phyloP scores from a whole-genome alignment of 306 rosid species.

The Cicer chorassanicum region DNA sequence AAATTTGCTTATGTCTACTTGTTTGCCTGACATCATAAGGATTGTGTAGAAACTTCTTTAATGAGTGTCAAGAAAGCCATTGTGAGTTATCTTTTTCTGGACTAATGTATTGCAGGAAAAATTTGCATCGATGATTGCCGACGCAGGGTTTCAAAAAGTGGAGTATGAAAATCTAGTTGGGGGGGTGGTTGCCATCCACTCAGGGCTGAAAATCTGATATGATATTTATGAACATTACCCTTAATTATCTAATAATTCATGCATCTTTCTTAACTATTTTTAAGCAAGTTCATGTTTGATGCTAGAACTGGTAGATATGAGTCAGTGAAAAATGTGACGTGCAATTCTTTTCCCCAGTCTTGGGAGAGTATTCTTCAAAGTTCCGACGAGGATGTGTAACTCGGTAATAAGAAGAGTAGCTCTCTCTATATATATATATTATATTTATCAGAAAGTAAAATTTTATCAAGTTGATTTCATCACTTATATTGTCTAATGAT shows the following conservation, averaged over 20 bases:
- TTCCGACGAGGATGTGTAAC: neutral
- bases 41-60: slow-evolving; percentile 26
- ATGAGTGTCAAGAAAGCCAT: slow-evolving; percentile 21
- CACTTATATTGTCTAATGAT: neutral
- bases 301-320: slow-evolving; percentile 21
- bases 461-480: slow-evolving; percentile 15
- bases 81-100: slow-evolving; percentile 16
- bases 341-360: slow-evolving; percentile 29
- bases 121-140: slow-evolving; percentile 84
- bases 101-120: slow-evolving; percentile 62
- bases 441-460: neutral
- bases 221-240: slow-evolving; percentile 2
- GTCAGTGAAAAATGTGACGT: slow-evolving; percentile 19
- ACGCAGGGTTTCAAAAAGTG: slow-evolving; percentile 88
- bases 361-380: neutral
- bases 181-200: slow-evolving; percentile 93
- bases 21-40: slow-evolving; percentile 20
- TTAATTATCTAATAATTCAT: slow-evolving; percentile 31
- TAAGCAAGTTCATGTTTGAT: slow-evolving; percentile 24
- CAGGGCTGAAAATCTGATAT: slow-evolving; percentile 72
- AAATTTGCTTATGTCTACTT: slow-evolving; percentile 26
- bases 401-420: neutral
- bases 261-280: slow-evolving; percentile 14
- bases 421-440: neutral
- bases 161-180: slow-evolving; percentile 91